Conservation (phyloP, 805 yeast species). For the Cyberlindnera xylosilytica region DNA sequence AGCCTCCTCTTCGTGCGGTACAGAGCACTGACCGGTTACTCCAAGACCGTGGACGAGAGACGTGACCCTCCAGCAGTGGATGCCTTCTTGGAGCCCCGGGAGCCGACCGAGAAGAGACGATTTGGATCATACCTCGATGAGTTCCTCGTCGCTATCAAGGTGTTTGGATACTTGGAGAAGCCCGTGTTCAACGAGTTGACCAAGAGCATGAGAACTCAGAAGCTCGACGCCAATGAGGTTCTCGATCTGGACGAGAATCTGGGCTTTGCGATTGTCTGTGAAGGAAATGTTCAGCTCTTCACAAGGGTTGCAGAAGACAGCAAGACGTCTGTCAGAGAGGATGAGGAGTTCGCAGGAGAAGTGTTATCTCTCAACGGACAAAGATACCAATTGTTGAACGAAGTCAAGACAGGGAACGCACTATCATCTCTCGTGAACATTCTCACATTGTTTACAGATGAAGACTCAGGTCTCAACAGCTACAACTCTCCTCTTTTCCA, state of each 20-base stretch:
- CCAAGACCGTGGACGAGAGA: slow-evolving; percentile 33
- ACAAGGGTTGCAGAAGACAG: slow-evolving; percentile 43
- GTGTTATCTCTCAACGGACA: slow-evolving; percentile 50
- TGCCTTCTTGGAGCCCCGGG: slow-evolving; percentile 11
- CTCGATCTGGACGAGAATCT: slow-evolving; percentile 67
- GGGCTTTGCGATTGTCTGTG: slow-evolving; percentile 91
- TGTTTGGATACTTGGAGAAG: slow-evolving; percentile 88
- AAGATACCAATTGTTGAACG: slow-evolving; percentile 71
- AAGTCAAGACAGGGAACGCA: slow-evolving; percentile 80
- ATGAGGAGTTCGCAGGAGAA: slow-evolving; percentile 28
- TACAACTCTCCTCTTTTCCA: slow-evolving; percentile 7
- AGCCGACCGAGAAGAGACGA: slow-evolving; percentile 36
- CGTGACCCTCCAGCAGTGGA: slow-evolving; percentile 30
- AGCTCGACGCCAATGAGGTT: slow-evolving; percentile 72
- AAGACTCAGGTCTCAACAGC: slow-evolving; percentile 20
- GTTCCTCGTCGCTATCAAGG: slow-evolving; percentile 84
- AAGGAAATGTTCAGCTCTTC: slow-evolving; percentile 81
- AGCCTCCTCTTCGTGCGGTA: slow-evolving; percentile 17
- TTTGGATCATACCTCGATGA: slow-evolving; percentile 76
- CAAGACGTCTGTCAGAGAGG: slow-evolving; percentile 9
- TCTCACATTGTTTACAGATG: slow-evolving; percentile 64
- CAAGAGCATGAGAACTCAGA: slow-evolving; percentile 85
- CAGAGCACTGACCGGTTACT: slow-evolving; percentile 16
- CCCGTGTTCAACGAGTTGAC: slow-evolving; percentile 92
- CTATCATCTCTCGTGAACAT: slow-evolving; percentile 80